Evolutionary conservation across 2,329 filamentous ascomycete genomes (phyloP), one percentile per base, ranked within the genome.

Genomic region (Fusarium albidum): DNA sequence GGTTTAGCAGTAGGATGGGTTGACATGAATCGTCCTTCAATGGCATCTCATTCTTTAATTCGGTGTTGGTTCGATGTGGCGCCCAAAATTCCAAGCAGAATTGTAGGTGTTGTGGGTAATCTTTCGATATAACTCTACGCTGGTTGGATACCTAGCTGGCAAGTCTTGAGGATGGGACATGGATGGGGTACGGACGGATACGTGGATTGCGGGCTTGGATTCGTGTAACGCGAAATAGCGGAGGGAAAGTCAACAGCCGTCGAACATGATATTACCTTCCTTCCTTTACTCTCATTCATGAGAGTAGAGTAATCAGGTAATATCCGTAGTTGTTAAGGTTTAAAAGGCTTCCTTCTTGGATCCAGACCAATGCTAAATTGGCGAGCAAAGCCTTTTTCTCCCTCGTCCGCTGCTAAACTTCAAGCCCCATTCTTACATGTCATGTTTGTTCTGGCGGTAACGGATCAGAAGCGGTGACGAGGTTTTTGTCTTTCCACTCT

Each of bases 401-500:
- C 21, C 4, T 21, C 21, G 21, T 21, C 21, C 5, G 21, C n/a
- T n/a, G n/a, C n/a, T n/a, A 21, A 21, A 21, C 21, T 21, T 21
- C 21, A 21, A 21, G 17, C 28, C 25, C 35, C 28, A 39, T 44
- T 34, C 21, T 21, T 21, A 4, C n/a, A n/a, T 40, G 17, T 32
- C 12, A 40, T 26, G 14, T 49, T 21, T 21, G 34, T 29, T 48
- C 28, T 42, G 49, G 41, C 12, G 49, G 55, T 40, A 49, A 45
- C 43, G 9, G 39, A 47, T 56, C 52, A 63, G 55, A 50, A 64
- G 63, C 63, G 63, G 63, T 66, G 63, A 59, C 60, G 52, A 44
- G 37, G 38, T 17, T 46, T 31, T 13, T 21, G 47, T 25, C n/a
- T n/a, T 63, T 55, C 49, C 57, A 63, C 55, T 54, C 60, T 57